Evolutionary conservation across 306 rosid genomes (phyloP).

Genomic region (Amphicarpaea edgeworthii): DNA sequence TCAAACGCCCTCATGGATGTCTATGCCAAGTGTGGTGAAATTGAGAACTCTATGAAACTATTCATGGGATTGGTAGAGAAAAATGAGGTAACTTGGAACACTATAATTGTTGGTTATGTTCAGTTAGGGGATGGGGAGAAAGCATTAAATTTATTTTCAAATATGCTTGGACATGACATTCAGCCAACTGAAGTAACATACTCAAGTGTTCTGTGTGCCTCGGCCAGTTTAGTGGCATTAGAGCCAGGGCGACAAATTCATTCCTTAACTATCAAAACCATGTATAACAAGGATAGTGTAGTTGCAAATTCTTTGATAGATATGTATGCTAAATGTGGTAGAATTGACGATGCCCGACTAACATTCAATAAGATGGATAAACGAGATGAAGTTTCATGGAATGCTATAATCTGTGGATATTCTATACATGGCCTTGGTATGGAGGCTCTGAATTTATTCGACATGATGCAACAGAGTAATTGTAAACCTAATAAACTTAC

Average conservation of each 20-base stretch:
- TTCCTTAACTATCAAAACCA: conserved; percentile 44
- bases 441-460: conserved; percentile 51
- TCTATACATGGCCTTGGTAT: conserved; percentile 44
- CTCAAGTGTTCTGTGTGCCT: conserved; percentile 50
- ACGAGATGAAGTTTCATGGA: conserved; percentile 51
- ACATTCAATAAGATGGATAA: conserved; percentile 46
- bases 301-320: conserved; percentile 53
- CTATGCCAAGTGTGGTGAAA: conserved; percentile 49
- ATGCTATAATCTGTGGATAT: conserved; percentile 51
- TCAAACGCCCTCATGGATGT: conserved; percentile 54
- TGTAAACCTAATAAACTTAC: conserved; percentile 47
- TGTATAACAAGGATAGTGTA: conserved; percentile 42
- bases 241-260: conserved; percentile 52
- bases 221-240: conserved; percentile 42
- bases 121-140: conserved; percentile 50
- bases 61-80: conserved; percentile 33
- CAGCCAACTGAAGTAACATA: conserved; percentile 51
- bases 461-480: conserved; percentile 43
- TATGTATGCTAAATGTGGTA: conserved; percentile 53
- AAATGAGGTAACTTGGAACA: conserved; percentile 49
- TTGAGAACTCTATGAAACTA: conserved; percentile 43
- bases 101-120: conserved; percentile 49
- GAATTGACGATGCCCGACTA: conserved; percentile 45
- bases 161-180: conserved; percentile 37
- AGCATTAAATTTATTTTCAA: conserved; percentile 45